Conservation (phyloP, 257 asterid species). For the Paulownia fortunei region DNA sequence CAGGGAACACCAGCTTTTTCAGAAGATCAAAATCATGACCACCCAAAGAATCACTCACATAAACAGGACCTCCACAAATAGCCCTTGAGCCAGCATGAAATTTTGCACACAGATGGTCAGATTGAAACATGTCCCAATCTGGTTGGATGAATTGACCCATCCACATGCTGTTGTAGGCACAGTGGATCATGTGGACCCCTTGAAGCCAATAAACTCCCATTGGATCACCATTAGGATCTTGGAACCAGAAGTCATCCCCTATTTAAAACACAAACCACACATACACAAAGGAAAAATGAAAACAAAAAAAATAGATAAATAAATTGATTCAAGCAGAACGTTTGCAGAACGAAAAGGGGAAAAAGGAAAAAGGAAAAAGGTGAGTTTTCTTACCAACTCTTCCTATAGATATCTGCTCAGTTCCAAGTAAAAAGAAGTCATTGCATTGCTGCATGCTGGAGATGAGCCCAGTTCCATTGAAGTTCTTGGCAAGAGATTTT, state of each 20-base stretch:
- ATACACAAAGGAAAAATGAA: background rate
- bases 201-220: slow-evolving; percentile 85
- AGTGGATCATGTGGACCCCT: slow-evolving; percentile 91
- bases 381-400: slow-evolving; percentile 68
- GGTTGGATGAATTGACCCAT: slow-evolving; percentile 86
- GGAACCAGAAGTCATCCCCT: slow-evolving; percentile 93
- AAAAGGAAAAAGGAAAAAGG: background rate
- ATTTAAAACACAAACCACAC: background rate
- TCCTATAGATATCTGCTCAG: slow-evolving; percentile 73
- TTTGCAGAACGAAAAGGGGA: background rate
- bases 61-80: slow-evolving; percentile 79
- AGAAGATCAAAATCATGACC: slow-evolving; percentile 77
- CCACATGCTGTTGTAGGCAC: slow-evolving; percentile 89
- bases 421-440: slow-evolving; percentile 76
- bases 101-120: slow-evolving; percentile 72
- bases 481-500: slow-evolving; percentile 65
- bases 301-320: too few relatives aligned
- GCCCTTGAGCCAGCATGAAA: slow-evolving; percentile 87
- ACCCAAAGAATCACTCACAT: slow-evolving; percentile 75
- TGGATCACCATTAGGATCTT: slow-evolving; percentile 82
- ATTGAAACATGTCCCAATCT: slow-evolving; percentile 89
- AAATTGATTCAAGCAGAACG: too few relatives aligned
- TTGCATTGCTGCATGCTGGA: slow-evolving; percentile 88
- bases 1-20: slow-evolving; percentile 57
- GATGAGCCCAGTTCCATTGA: slow-evolving; percentile 70